Conservation (phyloP, 208 protist genomes). For the Trypanosoma mega region DNA sequence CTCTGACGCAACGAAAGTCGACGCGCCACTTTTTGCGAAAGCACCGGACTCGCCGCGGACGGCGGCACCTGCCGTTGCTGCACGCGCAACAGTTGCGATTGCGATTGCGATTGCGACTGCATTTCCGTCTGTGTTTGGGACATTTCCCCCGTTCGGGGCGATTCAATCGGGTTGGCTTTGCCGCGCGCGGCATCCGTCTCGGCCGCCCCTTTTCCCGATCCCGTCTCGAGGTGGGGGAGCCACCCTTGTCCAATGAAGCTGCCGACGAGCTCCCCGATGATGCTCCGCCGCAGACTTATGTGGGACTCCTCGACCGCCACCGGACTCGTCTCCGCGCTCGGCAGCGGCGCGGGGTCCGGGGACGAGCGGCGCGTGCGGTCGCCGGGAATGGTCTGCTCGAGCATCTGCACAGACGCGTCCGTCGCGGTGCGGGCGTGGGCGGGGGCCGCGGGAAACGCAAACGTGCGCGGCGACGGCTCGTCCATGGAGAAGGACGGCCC, state of each 20-base stretch:
- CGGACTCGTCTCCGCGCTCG: not conserved
- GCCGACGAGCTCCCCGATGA: not conserved
- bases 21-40: too few relatives aligned
- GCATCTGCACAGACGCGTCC: not conserved
- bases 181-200: not conserved
- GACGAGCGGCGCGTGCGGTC: not conserved
- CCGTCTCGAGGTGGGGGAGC: not conserved
- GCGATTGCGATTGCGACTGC: not conserved
- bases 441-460: not conserved
- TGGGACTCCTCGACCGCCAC: not conserved
- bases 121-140: not conserved
- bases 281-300: not conserved
- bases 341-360: too few relatives aligned
- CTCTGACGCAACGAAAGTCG: conserved; percentile 2
- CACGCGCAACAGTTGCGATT: too few relatives aligned
- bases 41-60: too few relatives aligned
- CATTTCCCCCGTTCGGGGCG: not conserved
- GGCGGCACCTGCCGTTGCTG: too few relatives aligned
- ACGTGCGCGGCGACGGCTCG: not conserved
- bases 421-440: conserved; percentile 9
- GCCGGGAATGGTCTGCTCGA: conserved; percentile 2
- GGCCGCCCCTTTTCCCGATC: too few relatives aligned
- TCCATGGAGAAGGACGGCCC: not conserved
- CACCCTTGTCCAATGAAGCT: not conserved
- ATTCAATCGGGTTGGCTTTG: not conserved